phyloP scores from a whole-genome alignment of 495 filamentous ascomycete genomes.

The Polyplosphaeria fusca region DNA sequence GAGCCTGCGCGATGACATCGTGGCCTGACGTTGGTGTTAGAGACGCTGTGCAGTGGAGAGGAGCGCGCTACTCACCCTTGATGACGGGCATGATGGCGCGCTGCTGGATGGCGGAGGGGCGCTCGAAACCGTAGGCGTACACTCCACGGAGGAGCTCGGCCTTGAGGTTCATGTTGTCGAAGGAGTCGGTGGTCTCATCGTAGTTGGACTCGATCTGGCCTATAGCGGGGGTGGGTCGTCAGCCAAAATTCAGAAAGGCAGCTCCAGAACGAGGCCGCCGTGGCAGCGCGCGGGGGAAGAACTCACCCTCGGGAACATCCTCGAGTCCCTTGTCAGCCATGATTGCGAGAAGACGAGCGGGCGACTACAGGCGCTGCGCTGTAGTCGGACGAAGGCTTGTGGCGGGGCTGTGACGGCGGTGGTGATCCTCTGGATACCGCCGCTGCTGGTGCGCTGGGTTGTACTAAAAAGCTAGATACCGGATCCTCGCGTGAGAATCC shows the following conservation, averaged over 20 bases:
- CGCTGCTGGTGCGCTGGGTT: slow-evolving; percentile 27
- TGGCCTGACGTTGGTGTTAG: slow-evolving; percentile 42
- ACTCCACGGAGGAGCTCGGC: slow-evolving; percentile 95
- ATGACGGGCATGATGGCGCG: slow-evolving; percentile 98
- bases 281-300: neutral
- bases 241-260: slow-evolving; percentile 25
- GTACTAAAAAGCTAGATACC: slow-evolving; percentile 38
- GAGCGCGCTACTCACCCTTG: slow-evolving; percentile 57
- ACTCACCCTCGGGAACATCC: slow-evolving; percentile 82
- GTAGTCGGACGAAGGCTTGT: slow-evolving; percentile 47
- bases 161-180: slow-evolving; percentile 82
- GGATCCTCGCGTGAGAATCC: slow-evolving; percentile 42
- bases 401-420: slow-evolving; percentile 36
- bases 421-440: slow-evolving; percentile 40
- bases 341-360: slow-evolving; percentile 63
- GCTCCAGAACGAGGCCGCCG: slow-evolving; percentile 9
- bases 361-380: slow-evolving; percentile 71
- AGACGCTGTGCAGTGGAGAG: neutral
- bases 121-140: slow-evolving; percentile 98
- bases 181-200: slow-evolving; percentile 95
- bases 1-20: slow-evolving; percentile 98
- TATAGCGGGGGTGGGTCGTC: slow-evolving; percentile 42
- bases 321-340: slow-evolving; percentile 98
- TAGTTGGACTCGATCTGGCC: slow-evolving; percentile 99
- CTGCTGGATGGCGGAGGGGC: slow-evolving; percentile 93